Evolutionary conservation across 148 eudicot genomes (phyloP).

Genomic region (Hydrangea macrophylla): DNA sequence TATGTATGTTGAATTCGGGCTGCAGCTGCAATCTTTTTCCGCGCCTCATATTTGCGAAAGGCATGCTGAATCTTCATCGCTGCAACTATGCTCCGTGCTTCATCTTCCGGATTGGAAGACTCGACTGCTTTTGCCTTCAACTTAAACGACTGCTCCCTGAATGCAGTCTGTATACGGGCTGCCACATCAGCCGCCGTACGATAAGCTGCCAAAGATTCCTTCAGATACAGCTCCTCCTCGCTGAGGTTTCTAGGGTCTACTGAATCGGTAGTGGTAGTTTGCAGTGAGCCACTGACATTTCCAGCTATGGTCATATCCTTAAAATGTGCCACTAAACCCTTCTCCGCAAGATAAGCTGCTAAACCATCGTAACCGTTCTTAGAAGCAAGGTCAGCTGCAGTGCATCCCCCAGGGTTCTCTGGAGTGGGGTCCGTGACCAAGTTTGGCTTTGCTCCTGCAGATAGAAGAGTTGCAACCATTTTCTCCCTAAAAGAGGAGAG

Average conservation of each 20-base stretch:
- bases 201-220: slow-evolving; percentile 85
- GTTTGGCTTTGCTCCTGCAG: slow-evolving; percentile 90
- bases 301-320: slow-evolving; percentile 86
- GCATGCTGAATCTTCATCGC: slow-evolving; percentile 98
- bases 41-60: slow-evolving; percentile 58
- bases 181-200: slow-evolving; percentile 99
- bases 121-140: slow-evolving; percentile 42
- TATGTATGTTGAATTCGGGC: slow-evolving; percentile 78
- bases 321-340: slow-evolving; percentile 72
- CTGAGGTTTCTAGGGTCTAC: slow-evolving; percentile 28
- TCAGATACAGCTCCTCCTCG: slow-evolving; percentile 71
- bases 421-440: slow-evolving; percentile 90
- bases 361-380: slow-evolving; percentile 69
- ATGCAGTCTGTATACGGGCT: slow-evolving; percentile 81
- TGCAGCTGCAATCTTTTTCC: slow-evolving; percentile 69
- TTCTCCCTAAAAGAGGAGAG: slow-evolving; percentile 55
- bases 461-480: slow-evolving; percentile 86
- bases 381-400: slow-evolving; percentile 82
- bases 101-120: slow-evolving; percentile 51
- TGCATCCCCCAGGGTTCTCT: slow-evolving; percentile 72
- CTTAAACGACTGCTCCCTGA: slow-evolving; percentile 67
- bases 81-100: slow-evolving; percentile 76
- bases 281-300: slow-evolving; percentile 73
- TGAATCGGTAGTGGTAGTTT: slow-evolving; percentile 36
- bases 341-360: slow-evolving; percentile 92